Conservation (phyloP, 2,329 filamentous ascomycete genomes). For the Aspergillus clavatus region DNA sequence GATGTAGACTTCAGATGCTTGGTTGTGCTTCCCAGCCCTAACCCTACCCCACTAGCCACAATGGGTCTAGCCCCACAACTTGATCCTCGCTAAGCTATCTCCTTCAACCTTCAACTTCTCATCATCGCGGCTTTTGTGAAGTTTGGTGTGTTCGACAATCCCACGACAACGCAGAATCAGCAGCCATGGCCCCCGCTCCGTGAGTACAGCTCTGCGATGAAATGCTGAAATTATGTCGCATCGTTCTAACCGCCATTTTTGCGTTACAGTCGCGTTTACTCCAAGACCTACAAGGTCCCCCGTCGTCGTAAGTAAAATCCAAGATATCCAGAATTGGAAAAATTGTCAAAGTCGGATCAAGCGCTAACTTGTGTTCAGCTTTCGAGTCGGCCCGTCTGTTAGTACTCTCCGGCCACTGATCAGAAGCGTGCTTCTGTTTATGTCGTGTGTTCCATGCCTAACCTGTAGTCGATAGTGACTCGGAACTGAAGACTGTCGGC, state of each 20-base stretch:
- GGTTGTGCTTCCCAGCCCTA: slow-evolving; percentile 25
- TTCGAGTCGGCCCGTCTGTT: slow-evolving; percentile 99
- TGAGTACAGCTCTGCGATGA: slow-evolving; percentile 33
- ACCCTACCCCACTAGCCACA: slow-evolving; percentile 16
- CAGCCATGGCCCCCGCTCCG: slow-evolving; percentile 41
- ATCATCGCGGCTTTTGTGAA: slow-evolving; percentile 20
- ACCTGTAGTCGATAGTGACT: slow-evolving; percentile 80
- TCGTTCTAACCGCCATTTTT: slow-evolving; percentile 24
- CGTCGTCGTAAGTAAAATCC: slow-evolving; percentile 62
- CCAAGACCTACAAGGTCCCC: slow-evolving; percentile 99
- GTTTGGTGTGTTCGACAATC: slow-evolving; percentile 30
- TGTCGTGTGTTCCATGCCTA: slow-evolving; percentile 70
- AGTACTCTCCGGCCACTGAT: slow-evolving; percentile 93
- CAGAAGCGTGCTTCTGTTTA: slow-evolving; percentile 95
- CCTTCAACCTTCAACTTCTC: slow-evolving; percentile 18
- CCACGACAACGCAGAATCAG: slow-evolving; percentile 36
- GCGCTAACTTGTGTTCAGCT: slow-evolving; percentile 49
- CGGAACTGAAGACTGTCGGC: slow-evolving; percentile 98
- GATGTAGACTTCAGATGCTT: slow-evolving; percentile 21
- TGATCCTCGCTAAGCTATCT: slow-evolving; percentile 19
- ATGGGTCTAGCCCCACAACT: slow-evolving; percentile 17
- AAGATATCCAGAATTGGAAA: slow-evolving; percentile 9
- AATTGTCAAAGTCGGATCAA: slow-evolving; percentile 7
- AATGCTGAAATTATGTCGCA: slow-evolving; percentile 35
- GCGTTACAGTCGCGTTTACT: slow-evolving; percentile 64